A percentile compares a stretch with the other conserved stretches of the same genome.
phyloP scores from a whole-genome alignment of 345 rosid genomes.

The Camelina hispida region DNA sequence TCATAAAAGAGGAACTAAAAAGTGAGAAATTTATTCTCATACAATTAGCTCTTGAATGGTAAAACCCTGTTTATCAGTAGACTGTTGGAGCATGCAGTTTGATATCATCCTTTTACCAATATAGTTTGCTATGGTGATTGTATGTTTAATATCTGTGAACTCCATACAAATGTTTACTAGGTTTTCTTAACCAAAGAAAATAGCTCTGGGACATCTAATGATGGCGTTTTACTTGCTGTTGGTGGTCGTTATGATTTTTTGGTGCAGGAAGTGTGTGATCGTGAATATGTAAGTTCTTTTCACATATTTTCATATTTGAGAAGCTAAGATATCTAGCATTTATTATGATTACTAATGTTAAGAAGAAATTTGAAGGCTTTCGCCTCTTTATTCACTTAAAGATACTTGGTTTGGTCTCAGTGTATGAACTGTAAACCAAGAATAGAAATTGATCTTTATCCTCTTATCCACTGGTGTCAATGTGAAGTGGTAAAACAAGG shows the following conservation, averaged over 20 bases:
- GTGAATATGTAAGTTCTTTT: conserved; percentile 53
- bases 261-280: conserved; percentile 78
- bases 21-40: not conserved
- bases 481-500: conserved; percentile 7
- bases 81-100: not conserved
- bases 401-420: not conserved
- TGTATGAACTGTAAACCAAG: conserved; percentile 4
- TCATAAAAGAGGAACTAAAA: too few relatives aligned
- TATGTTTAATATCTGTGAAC: conserved; percentile 9
- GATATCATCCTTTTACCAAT: not conserved
- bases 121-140: conserved; percentile 5
- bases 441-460: not conserved
- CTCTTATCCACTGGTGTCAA: not conserved
- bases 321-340: not conserved
- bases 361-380: too few relatives aligned
- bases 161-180: conserved; percentile 46
- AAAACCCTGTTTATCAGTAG: conserved; percentile 12
- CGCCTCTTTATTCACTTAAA: not conserved
- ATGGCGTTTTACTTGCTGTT: conserved; percentile 80
- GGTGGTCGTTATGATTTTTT: conserved; percentile 95
- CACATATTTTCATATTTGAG: conserved; percentile 33
- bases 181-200: conserved; percentile 71
- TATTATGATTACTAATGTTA: conserved; percentile 4
- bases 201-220: conserved; percentile 66
- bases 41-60: conserved; percentile 6